Conservation (phyloP, 352 stramenopile genomes). For the Phytophthora boehmeriae region DNA sequence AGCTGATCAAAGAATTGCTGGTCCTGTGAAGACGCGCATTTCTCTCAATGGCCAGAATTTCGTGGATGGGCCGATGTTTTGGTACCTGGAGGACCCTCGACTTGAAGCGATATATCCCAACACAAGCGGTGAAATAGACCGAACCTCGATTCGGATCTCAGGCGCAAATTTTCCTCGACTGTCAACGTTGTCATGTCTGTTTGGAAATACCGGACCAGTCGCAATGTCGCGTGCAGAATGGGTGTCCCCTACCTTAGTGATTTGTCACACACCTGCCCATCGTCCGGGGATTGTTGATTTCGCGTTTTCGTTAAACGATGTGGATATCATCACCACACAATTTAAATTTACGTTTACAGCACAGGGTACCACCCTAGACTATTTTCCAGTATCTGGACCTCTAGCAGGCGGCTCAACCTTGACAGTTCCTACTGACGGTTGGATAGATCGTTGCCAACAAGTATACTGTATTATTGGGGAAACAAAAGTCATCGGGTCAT, state of each 20-base stretch:
- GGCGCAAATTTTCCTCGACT: conserved; percentile 41
- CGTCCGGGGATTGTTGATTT: conserved; percentile 27
- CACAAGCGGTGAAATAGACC: conserved; percentile 17
- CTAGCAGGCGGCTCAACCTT: conserved; percentile 37
- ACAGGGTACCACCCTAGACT: conserved; percentile 9
- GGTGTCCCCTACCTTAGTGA: conserved; percentile 28
- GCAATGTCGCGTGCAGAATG: conserved; percentile 24
- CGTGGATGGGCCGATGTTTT: conserved; percentile 39
- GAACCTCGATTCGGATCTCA: conserved; percentile 24
- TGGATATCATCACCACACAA: conserved; percentile 42
- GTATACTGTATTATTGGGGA: conserved; percentile 40
- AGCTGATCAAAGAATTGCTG: neutral
- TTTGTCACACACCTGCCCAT: conserved; percentile 38
- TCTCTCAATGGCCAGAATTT: conserved; percentile 53
- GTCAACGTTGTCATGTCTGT: conserved; percentile 45
- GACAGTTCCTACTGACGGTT: conserved; percentile 22
- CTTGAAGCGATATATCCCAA: conserved; percentile 32
- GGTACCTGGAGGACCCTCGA: conserved; percentile 41
- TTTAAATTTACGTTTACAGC: conserved; percentile 39
- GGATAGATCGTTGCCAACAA: conserved; percentile 19
- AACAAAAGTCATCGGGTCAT: conserved; percentile 10
- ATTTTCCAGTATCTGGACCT: conserved; percentile 31
- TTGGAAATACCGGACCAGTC: conserved; percentile 27
- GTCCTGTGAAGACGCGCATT: conserved; percentile 21
- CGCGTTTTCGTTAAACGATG: conserved; percentile 58